These are phyloP conservation scores for Leucocoprinus birnbaumii DNA, from an alignment of 768 basidiomycete species.

Conservation along the genomic window DNA sequence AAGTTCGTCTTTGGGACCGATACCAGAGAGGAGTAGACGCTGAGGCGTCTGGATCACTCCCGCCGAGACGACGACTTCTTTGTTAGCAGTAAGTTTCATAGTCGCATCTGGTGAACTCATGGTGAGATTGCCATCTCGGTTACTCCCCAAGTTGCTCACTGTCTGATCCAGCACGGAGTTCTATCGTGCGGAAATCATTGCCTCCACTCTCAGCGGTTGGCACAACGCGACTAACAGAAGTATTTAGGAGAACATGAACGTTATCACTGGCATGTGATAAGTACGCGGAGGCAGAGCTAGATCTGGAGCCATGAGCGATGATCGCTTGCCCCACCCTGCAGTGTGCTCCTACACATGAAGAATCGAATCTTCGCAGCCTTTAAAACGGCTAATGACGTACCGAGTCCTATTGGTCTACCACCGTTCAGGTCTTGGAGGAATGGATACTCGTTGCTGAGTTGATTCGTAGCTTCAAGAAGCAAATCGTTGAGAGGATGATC, in stretches of 20 bases:
- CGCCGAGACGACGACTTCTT: slow-evolving; percentile 18
- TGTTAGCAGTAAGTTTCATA: slow-evolving; percentile 11
- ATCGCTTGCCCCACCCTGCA: slow-evolving; percentile 20
- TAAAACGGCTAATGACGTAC: slow-evolving; percentile 21
- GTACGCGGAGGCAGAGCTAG: slow-evolving; percentile 22
- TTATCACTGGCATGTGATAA: slow-evolving; percentile 21
- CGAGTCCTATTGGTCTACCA: slow-evolving; percentile 36
- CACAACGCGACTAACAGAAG: slow-evolving; percentile 19
- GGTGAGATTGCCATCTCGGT: too few relatives aligned
- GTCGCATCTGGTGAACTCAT: neutral
- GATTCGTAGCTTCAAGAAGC: slow-evolving; percentile 24
- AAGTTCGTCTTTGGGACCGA: slow-evolving; percentile 16
- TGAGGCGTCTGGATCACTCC: slow-evolving; percentile 18
- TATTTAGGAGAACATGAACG: slow-evolving; percentile 26
- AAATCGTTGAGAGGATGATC: slow-evolving; percentile 16
- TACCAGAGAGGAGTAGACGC: slow-evolving; percentile 19
- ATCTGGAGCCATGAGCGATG: slow-evolving; percentile 17
- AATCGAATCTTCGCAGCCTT: too few relatives aligned
- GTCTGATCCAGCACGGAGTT: too few relatives aligned
- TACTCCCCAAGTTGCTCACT: too few relatives aligned
- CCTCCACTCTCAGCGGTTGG: neutral
- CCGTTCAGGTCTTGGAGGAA: slow-evolving; percentile 39
- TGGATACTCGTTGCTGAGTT: slow-evolving; percentile 32
- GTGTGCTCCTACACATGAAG: too few relatives aligned
- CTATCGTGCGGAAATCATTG: slow-evolving; percentile 11